Base-by-base conservation (phyloP, 805 yeast genomes). In the Ogataea methylovora region DNA sequence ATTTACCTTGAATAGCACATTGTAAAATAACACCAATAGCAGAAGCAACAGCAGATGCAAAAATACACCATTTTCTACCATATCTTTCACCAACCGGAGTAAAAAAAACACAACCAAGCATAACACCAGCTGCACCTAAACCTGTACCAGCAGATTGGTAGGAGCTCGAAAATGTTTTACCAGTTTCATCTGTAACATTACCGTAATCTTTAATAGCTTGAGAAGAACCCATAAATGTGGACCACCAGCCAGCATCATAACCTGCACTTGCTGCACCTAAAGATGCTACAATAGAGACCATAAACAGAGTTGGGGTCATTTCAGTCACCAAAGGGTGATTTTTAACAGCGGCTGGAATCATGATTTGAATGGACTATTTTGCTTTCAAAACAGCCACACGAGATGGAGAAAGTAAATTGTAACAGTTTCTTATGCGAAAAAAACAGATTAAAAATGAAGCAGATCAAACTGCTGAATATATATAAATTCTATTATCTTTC, bases 121-220 rank as follows among this genome's bases (percentile, higher is more conserved):
- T 35, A 21, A 31, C 9, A 14, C 38, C 38, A 9, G 38, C 38
- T 16, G 29, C 25, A 11, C 38, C 38, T 18, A 35, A 27, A 15
- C 38, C 38, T 8, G 38, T 30, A 20, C 38, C 38, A 8, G 38
- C 31, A 11, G 38, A 35, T 20, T 14, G 28, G 61, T 48, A 20
- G 54, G 65, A 22, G 59, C 58, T 41, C 61, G 70, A 68, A 67
- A 64, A 34, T 9, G 37, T 20, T 17, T 34, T 34, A 19, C 11
- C 29, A 7, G 28, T 29, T 16, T 30, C 38, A 6, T 15, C 21
- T 12, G 26, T 25, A 9, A 26, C 30, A 12, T 30, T 30, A 8
- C 38, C 38, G 27, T 37, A 37, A 23, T 25, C 20, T 12, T 24
- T 21, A 5, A 37, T 15, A 7, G 40, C 36, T 17, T 34, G 15